Percentiles rank a stretch among this genome's conserved stretches.
Evolutionary conservation across 352 stramenopile genomes (phyloP).

Genomic region (Vaucheria bursata): DNA sequence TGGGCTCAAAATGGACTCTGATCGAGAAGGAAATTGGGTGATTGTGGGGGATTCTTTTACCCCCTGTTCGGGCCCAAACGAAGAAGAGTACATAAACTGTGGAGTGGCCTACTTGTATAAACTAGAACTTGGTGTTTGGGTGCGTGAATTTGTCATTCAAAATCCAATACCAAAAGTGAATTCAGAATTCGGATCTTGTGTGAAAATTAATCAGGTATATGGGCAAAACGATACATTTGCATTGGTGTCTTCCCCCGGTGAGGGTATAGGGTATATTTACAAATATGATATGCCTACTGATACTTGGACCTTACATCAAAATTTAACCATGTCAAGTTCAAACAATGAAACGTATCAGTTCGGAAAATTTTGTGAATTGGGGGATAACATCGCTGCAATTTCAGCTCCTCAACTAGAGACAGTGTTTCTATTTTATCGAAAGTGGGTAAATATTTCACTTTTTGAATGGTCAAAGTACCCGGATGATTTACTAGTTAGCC

Average conservation of each 20-base stretch:
- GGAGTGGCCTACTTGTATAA: constrained; percentile 53
- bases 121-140: constrained; percentile 50
- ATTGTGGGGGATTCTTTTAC: not conserved
- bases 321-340: not conserved
- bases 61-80: not conserved
- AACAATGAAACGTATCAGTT: not conserved
- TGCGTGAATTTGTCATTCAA: constrained; percentile 46
- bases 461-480: not conserved
- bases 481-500: not conserved
- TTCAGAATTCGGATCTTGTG: not conserved
- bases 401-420: constrained; percentile 62
- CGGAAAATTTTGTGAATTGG: not conserved
- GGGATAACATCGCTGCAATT: constrained; percentile 72
- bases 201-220: constrained; percentile 52
- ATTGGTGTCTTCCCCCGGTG: constrained; percentile 48
- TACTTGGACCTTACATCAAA: constrained; percentile 17
- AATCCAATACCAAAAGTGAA: constrained; percentile 30
- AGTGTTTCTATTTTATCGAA: constrained; percentile 55
- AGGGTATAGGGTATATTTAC: constrained; percentile 43
- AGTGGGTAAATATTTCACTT: constrained; percentile 45
- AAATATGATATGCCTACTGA: constrained; percentile 59
- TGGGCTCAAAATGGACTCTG: constrained; percentile 32
- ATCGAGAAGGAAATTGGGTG: constrained; percentile 18
- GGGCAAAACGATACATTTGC: constrained; percentile 19
- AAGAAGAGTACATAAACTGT: constrained; percentile 11